Evolutionary conservation across 331 rosid species (phyloP), one percentile per base, ranked within the genome.

Genomic region (Arachis monticola): DNA sequence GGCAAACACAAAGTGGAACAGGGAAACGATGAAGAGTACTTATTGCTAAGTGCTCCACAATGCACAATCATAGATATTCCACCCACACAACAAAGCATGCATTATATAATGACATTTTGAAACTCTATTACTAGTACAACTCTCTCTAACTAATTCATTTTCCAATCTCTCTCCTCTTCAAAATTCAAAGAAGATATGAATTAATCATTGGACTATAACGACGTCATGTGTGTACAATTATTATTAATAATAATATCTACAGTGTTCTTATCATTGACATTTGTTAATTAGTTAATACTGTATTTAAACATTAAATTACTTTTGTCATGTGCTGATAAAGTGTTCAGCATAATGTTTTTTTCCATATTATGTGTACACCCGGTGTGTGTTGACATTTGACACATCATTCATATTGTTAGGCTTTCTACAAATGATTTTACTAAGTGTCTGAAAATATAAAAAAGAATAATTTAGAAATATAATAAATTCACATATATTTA

Each of bases 1-100:
- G 87, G 80, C 82, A 52, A 80, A 56, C 80, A 62, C 8, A 1
- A 75, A 74, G 77, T 83, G 79, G 42, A 51, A 42, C 9, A 38
- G 63, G 1, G 52, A 41, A 75, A 44, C 6, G 48, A 44, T 22
- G 62, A 5, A 60, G 75, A 67, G 10, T 67, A n/a, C 5, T 66
- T 0, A 55, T 71, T 50, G 8, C 69, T 35, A 46, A 83, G 80
- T 69, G 78, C 78, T 22, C 79, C 75, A 72, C 64, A 59, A 31
- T 51, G 17, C 56, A 11, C 17, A 51, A 7, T 51, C 62, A 32
- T 5, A 46, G 41, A 3, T 47, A 32, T 1, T 79, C 60, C 65
- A 41, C 2, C 10, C 75, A 22, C 70, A 79, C 50, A 22, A 55
- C n/a, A 56, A 72, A 9, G 7, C 13, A 32, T 2, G 40, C 3